Percentiles rank a stretch among this genome's conserved stretches.
Conservation (phyloP, 169 alveolate species). For the Besnoitia besnoiti region DNA sequence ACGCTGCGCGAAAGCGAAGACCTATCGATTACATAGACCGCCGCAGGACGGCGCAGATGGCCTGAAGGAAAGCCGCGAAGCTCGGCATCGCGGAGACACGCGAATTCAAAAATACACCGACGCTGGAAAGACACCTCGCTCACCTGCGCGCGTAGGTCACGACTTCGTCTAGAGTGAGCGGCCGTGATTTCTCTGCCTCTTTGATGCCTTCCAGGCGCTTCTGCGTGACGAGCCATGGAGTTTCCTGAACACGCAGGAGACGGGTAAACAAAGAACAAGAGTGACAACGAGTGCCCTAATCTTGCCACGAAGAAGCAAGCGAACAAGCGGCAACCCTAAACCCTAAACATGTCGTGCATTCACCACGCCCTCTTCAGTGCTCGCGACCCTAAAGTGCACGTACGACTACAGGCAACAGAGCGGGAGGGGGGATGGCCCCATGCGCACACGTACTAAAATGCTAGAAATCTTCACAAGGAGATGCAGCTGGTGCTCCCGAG, state of each 20-base stretch:
- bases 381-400: background rate
- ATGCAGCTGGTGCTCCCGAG: constrained; percentile 1
- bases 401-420: background rate
- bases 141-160: constrained; percentile 34
- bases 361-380: background rate
- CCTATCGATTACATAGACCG: no score
- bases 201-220: constrained; percentile 26
- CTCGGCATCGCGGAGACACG: no score
- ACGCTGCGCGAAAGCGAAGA: no score
- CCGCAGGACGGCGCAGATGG: no score
- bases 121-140: no score
- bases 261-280: background rate
- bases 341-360: background rate
- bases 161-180: constrained; percentile 11
- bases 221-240: constrained; percentile 41
- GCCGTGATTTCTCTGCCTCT: constrained; percentile 27
- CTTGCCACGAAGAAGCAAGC: background rate
- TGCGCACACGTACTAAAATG: background rate
- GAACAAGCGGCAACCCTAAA: background rate
- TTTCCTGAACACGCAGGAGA: constrained; percentile 12
- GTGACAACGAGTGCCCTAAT: background rate
- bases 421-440: background rate
- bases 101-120: no score
- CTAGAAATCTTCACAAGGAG: background rate
- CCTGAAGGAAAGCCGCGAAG: no score